These are phyloP conservation scores for Penicillium concentricum DNA, from an alignment of 2,329 filamentous ascomycete genomes.

Conservation along the genomic window DNA sequence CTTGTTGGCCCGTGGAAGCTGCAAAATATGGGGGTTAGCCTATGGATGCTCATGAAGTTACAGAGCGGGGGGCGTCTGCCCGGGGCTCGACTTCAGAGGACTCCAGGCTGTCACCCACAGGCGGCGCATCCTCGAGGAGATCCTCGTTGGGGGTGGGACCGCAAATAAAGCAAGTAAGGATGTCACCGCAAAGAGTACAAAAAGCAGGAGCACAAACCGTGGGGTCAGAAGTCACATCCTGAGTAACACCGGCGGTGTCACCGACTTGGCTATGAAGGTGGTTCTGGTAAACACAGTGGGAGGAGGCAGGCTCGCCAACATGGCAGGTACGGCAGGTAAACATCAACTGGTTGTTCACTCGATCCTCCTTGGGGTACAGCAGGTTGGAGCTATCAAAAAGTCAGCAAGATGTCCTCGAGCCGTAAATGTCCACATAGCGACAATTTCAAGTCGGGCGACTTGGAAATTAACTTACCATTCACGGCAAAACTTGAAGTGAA, in stretches of 20 bases:
- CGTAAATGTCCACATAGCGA: neutral
- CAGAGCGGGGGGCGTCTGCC: neutral
- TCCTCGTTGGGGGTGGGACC: constrained; percentile 36
- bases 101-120: constrained; percentile 9
- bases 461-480: constrained; percentile 66
- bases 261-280: constrained; percentile 86
- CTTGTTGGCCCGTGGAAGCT: constrained; percentile 89
- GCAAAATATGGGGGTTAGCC: constrained; percentile 37
- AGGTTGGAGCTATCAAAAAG: constrained; percentile 73
- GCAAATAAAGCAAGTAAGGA: constrained; percentile 56
- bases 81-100: neutral
- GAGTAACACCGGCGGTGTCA: constrained; percentile 94
- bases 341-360: constrained; percentile 76
- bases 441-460: neutral
- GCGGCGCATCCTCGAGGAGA: constrained; percentile 15
- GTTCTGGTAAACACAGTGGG: constrained; percentile 93
- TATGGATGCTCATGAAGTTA: constrained; percentile 20
- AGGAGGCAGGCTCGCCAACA: constrained; percentile 81
- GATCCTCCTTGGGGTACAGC: constrained; percentile 95
- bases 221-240: constrained; percentile 95
- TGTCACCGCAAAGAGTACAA: constrained; percentile 60
- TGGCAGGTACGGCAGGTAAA: constrained; percentile 96
- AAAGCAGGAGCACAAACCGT: constrained; percentile 77
- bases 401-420: constrained; percentile 20
- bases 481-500: constrained; percentile 96